A percentile compares a stretch with the other conserved stretches of the same genome.
Evolutionary conservation across 1,284 basidiomycete genomes (phyloP).

Genomic region (Fomitopsis betulina): DNA sequence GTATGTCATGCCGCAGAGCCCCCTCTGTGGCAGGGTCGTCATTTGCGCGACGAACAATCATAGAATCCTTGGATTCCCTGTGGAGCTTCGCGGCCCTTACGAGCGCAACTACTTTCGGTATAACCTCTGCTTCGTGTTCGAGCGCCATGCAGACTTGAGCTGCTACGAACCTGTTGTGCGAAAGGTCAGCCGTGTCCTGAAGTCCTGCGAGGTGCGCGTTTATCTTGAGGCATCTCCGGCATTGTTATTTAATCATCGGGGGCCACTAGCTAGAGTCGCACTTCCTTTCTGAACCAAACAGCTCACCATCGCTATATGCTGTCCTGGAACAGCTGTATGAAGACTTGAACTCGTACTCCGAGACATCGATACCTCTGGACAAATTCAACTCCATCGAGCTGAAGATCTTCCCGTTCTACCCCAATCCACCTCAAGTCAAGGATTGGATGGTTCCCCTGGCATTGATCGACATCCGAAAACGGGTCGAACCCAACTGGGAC

Average conservation of each 20-base stretch:
- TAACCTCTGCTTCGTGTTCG: constrained; percentile 97
- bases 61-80: constrained; percentile 87
- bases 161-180: constrained; percentile 96
- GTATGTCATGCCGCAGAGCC: constrained; percentile 88
- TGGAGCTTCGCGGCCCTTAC: constrained; percentile 71
- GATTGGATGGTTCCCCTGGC: constrained; percentile 97
- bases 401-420: constrained; percentile 95
- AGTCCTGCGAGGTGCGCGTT: constrained; percentile 78
- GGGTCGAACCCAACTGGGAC: constrained; percentile 94
- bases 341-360: constrained; percentile 95
- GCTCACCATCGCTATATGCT: constrained; percentile 70
- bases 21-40: constrained; percentile 86
- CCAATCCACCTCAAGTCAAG: constrained; percentile 85
- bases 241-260: background rate
- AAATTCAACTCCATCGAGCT: constrained; percentile 90
- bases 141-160: constrained; percentile 81
- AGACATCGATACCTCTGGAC: constrained; percentile 88
- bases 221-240: background rate
- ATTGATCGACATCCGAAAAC: constrained; percentile 77
- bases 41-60: constrained; percentile 71
- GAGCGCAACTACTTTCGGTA: constrained; percentile 88
- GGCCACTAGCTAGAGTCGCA: constrained; percentile 75
- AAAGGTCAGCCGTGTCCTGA: constrained; percentile 88
- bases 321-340: constrained; percentile 97
- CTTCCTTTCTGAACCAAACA: constrained; percentile 78